A percentile compares a stretch with the other conserved stretches of the same genome.
These are phyloP conservation scores for Henningerozyma blattae DNA, from an alignment of 805 yeast species.

Conservation along the genomic window DNA sequence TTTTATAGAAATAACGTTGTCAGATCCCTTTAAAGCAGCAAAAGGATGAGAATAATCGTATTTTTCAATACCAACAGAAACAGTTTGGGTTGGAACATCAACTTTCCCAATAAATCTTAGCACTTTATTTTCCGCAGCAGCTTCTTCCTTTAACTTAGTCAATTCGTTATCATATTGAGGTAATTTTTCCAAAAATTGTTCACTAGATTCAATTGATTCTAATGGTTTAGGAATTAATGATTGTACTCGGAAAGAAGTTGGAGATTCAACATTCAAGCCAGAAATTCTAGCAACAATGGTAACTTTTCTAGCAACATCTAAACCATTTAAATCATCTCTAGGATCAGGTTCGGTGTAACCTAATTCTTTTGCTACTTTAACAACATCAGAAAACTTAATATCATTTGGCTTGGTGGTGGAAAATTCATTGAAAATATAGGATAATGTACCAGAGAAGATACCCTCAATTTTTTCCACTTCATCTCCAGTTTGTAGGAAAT, in stretches of 20 bases:
- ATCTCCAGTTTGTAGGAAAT: conserved; percentile 87
- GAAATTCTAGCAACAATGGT: conserved; percentile 90
- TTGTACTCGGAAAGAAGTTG: conserved; percentile 88
- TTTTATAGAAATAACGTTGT: conserved; percentile 85
- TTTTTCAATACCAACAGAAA: conserved; percentile 78
- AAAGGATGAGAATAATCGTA: conserved; percentile 88
- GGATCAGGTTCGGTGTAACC: conserved; percentile 99
- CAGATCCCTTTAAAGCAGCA: conserved; percentile 91
- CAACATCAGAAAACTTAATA: conserved; percentile 80
- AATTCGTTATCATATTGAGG: conserved; percentile 77
- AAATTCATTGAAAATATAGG: conserved; percentile 89
- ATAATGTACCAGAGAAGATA: conserved; percentile 89
- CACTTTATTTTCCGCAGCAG: conserved; percentile 74
- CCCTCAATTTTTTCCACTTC: conserved; percentile 88
- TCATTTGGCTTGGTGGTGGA: conserved; percentile 53
- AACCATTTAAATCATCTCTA: conserved; percentile 95
- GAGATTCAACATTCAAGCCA: conserved; percentile 74
- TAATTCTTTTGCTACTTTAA: conserved; percentile 71
- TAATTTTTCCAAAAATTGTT: conserved; percentile 67
- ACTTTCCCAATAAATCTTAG: conserved; percentile 89
- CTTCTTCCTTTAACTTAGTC: conserved; percentile 65
- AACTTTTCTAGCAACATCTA: conserved; percentile 97
- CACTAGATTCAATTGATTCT: conserved; percentile 59
- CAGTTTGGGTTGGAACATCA: conserved; percentile 57
- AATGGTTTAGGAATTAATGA: conserved; percentile 83